Percentiles rank a stretch among this genome's conserved stretches.
Evolutionary conservation across 345 rosid genomes (phyloP).

Genomic region (Moricandia arvensis): DNA sequence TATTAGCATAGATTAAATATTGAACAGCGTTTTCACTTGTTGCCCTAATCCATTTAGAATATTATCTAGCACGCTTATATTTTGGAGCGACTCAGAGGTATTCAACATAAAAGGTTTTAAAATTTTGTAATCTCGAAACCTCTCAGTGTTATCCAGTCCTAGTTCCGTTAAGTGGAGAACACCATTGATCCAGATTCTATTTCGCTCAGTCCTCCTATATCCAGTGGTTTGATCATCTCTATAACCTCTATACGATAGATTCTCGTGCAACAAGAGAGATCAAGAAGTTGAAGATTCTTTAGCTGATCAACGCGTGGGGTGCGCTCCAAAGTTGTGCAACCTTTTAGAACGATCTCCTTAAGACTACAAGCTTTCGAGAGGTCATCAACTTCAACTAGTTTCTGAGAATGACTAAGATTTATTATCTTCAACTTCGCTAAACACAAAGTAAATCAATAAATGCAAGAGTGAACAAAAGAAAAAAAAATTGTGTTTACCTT

Average conservation of each 20-base stretch:
- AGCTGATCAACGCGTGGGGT: background rate
- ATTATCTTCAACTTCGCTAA: constrained; percentile 5
- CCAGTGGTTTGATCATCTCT: background rate
- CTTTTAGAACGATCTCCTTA: constrained; percentile 21
- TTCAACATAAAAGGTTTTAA: background rate
- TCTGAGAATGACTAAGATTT: constrained; percentile 8
- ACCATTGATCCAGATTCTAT: background rate
- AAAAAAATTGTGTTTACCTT: background rate
- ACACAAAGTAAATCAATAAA: background rate
- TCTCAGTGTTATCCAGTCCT: background rate
- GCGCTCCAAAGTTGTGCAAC: constrained; percentile 9
- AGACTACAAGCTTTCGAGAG: background rate
- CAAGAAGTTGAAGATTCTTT: constrained; percentile 1
- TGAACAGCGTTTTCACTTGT: background rate
- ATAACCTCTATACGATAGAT: background rate
- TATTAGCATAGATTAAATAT: too few species aligned
- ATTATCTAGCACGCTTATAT: background rate
- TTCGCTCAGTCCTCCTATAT: constrained; percentile 8
- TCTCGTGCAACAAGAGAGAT: constrained; percentile 7
- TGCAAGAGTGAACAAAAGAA: background rate
- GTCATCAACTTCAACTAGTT: constrained; percentile 14
- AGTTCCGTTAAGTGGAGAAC: background rate
- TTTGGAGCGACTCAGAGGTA: background rate
- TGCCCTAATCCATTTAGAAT: background rate
- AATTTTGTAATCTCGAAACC: background rate